Percentiles rank a stretch among this genome's conserved stretches.
Conservation (phyloP, 352 stramenopile genomes). For the Phytophthora europaea region DNA sequence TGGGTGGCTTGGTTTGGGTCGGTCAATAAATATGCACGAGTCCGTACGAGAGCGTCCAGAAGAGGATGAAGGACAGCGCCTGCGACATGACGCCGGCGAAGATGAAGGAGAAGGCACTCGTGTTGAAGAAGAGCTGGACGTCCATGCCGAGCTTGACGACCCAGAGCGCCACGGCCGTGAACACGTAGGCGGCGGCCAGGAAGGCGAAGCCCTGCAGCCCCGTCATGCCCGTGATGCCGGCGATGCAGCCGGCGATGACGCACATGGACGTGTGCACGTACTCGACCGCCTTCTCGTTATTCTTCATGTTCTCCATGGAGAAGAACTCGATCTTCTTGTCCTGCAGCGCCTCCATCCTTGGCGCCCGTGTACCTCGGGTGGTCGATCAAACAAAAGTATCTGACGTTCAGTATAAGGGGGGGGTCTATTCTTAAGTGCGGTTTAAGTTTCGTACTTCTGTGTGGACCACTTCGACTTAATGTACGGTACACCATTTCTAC, state of each 20-base stretch:
- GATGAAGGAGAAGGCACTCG: constrained; percentile 71
- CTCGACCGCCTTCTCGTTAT: constrained; percentile 82
- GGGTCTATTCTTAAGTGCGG: background rate
- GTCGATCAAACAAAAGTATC: background rate
- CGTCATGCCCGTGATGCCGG: constrained; percentile 83
- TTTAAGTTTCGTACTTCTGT: background rate
- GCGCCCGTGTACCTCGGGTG: too few relatives aligned
- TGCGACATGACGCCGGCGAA: constrained; percentile 81
- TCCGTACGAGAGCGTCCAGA: constrained; percentile 90
- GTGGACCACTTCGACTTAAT: background rate
- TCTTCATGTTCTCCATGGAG: constrained; percentile 89
- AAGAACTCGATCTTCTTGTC: constrained; percentile 88
- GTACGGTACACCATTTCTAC: background rate
- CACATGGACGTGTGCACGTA: constrained; percentile 89
- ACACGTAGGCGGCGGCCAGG: constrained; percentile 69
- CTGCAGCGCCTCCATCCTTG: constrained; percentile 67
- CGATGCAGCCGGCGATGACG: constrained; percentile 84
- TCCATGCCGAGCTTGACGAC: constrained; percentile 81
- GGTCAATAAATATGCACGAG: constrained; percentile 93
- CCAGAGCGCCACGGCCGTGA: constrained; percentile 73
- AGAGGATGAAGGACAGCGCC: constrained; percentile 89
- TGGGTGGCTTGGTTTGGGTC: background rate
- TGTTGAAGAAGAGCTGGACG: constrained; percentile 87
- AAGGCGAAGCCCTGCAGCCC: constrained; percentile 81
- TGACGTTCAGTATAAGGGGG: background rate